A percentile compares a stretch with the other conserved stretches of the same genome.
These are phyloP conservation scores for Paramecium tetraurelia DNA, from an alignment of 73 alveolate species.

Conservation along the genomic window DNA sequence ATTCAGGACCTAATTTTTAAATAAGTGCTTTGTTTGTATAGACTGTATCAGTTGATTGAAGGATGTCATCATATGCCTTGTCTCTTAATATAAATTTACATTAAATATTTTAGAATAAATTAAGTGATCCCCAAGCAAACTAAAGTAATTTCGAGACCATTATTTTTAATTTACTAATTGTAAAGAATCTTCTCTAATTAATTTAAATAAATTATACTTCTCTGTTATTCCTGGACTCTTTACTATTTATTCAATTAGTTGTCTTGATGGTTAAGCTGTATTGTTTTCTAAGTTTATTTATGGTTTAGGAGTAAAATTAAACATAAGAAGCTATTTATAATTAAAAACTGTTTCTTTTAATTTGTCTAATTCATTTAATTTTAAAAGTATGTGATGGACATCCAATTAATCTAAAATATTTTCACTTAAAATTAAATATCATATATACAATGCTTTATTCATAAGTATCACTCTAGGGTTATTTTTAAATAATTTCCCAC, in stretches of 20 bases:
- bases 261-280: neutral
- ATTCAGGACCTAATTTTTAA: neutral
- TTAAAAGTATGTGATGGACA: neutral
- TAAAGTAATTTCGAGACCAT: neutral
- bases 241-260: neutral
- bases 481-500: neutral
- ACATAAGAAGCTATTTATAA: neutral
- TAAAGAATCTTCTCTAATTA: neutral
- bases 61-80: constrained; percentile 15
- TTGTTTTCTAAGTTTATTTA: neutral
- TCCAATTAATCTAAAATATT: neutral
- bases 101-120: neutral
- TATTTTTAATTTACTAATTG: neutral
- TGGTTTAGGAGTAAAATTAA: constrained; percentile 6
- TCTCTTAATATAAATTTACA: neutral
- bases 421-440: neutral
- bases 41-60: neutral
- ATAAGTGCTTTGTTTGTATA: neutral
- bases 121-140: neutral
- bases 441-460: neutral
- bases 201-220: neutral
- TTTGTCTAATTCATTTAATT: constrained; percentile 15
- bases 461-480: neutral
- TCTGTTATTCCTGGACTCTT: neutral
- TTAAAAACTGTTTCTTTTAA: neutral